Conservation (phyloP, 2,329 filamentous ascomycete genomes). For the Neopestalotiopsis clavispora region DNA sequence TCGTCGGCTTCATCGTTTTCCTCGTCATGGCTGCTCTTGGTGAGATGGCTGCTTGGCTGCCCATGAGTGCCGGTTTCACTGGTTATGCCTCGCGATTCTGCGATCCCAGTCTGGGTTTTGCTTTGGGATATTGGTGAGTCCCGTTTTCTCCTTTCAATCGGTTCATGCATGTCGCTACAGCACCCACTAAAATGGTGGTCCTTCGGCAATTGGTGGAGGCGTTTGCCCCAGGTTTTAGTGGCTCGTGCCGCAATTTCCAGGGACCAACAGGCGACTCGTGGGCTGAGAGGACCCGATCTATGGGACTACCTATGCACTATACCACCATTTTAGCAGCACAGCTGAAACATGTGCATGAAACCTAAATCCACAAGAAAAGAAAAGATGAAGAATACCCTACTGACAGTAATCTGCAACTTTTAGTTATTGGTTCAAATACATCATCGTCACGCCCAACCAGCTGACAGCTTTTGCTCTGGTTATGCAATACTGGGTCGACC, state of each 20-base stretch:
- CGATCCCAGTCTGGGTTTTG: conserved; percentile 81
- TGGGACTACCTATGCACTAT: not conserved
- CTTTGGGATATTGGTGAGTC: conserved; percentile 72
- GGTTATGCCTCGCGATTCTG: conserved; percentile 81
- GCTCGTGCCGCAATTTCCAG: not conserved
- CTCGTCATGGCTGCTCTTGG: conserved; percentile 82
- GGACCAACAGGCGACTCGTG: not conserved
- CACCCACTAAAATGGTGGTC: not conserved
- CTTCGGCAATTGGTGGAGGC: not conserved
- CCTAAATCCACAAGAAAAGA: not conserved
- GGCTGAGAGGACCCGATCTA: not conserved
- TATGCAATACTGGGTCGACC: conserved; percentile 75
- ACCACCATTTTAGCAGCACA: not conserved
- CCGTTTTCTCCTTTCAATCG: not conserved
- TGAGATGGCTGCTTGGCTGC: conserved; percentile 85
- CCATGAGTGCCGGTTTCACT: conserved; percentile 78
- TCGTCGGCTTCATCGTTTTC: conserved; percentile 76
- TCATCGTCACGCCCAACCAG: conserved; percentile 86
- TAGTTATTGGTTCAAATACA: conserved; percentile 76
- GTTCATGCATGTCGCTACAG: not conserved
- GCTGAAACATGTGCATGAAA: not conserved
- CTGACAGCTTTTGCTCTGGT: conserved; percentile 80
- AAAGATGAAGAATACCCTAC: not conserved
- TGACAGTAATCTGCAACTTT: not conserved
- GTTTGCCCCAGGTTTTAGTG: not conserved